Conservation (phyloP, 148 eudicot species). For the Rhododendron molle region DNA sequence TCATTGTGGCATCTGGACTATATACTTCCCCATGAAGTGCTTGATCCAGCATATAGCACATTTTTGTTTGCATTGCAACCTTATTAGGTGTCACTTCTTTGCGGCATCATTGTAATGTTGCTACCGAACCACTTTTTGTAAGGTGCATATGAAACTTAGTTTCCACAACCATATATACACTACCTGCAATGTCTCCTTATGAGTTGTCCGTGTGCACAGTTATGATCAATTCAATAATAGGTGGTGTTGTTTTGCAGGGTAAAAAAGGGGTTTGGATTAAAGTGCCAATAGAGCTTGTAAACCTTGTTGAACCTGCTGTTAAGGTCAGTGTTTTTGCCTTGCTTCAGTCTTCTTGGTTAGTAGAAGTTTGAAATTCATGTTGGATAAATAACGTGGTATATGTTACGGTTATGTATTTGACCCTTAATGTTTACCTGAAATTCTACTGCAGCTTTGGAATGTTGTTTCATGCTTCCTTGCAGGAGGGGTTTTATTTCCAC, state of each 20-base stretch:
- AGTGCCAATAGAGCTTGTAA: slow-evolving; percentile 62
- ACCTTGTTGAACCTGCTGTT: slow-evolving; percentile 68
- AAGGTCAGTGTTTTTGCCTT: slow-evolving; percentile 17
- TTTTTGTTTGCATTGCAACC: not conserved
- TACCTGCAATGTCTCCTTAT: not conserved
- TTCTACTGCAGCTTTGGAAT: not conserved
- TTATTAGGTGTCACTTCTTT: not conserved
- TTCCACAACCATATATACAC: not conserved
- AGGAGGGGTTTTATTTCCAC: slow-evolving; percentile 87
- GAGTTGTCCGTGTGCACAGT: not conserved
- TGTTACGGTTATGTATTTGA: not conserved
- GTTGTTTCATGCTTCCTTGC: slow-evolving; percentile 9
- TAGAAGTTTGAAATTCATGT: not conserved
- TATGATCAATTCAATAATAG: not conserved
- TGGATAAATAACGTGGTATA: not conserved
- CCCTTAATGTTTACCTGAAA: not conserved
- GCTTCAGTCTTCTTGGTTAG: not conserved
- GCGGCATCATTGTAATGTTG: not conserved
- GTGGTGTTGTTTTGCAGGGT: slow-evolving; percentile 35
- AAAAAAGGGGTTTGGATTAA: slow-evolving; percentile 80
- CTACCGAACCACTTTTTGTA: not conserved
- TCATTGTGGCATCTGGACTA: not conserved
- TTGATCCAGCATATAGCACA: not conserved
- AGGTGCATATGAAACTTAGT: not conserved
- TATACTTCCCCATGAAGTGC: not conserved